Conservation (phyloP, 257 asterid genomes). For the Petrea volubilis region DNA sequence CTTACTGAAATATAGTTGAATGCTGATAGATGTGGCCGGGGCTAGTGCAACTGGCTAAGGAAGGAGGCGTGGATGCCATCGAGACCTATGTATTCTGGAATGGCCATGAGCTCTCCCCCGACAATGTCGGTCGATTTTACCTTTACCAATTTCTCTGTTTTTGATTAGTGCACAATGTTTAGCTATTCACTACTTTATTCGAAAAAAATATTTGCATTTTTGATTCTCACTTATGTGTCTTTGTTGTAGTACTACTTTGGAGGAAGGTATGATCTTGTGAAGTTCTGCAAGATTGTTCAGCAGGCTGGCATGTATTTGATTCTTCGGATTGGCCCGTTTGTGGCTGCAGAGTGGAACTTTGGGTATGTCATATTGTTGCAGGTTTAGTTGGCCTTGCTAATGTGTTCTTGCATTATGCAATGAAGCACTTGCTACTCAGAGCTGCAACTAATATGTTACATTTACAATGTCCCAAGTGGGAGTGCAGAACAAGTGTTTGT, state of each 20-base stretch:
- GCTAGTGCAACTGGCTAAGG: conserved; percentile 71
- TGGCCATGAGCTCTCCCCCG: conserved; percentile 83
- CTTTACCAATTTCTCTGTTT: background rate
- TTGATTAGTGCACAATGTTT: background rate
- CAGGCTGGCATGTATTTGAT: conserved; percentile 76
- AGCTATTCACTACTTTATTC: background rate
- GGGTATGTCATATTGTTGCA: conserved; percentile 48
- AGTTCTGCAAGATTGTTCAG: conserved; percentile 80
- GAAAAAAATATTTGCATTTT: background rate
- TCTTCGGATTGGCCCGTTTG: conserved; percentile 91
- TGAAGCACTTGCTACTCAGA: background rate
- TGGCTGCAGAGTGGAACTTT: conserved; percentile 94
- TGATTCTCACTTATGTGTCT: background rate
- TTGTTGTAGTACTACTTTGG: conserved; percentile 73
- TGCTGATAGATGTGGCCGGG: conserved; percentile 87
- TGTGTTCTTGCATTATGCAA: background rate
- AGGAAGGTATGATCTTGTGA: conserved; percentile 85
- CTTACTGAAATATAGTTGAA: background rate
- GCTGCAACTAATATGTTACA: background rate
- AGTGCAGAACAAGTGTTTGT: background rate
- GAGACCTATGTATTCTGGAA: conserved; percentile 97
- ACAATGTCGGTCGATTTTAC: conserved; percentile 48
- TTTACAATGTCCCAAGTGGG: background rate
- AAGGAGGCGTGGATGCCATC: conserved; percentile 82
- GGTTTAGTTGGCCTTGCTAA: background rate